These are phyloP conservation scores for Rubia yunnanensis DNA, from an alignment of 257 asterid species.

Conservation along the genomic window DNA sequence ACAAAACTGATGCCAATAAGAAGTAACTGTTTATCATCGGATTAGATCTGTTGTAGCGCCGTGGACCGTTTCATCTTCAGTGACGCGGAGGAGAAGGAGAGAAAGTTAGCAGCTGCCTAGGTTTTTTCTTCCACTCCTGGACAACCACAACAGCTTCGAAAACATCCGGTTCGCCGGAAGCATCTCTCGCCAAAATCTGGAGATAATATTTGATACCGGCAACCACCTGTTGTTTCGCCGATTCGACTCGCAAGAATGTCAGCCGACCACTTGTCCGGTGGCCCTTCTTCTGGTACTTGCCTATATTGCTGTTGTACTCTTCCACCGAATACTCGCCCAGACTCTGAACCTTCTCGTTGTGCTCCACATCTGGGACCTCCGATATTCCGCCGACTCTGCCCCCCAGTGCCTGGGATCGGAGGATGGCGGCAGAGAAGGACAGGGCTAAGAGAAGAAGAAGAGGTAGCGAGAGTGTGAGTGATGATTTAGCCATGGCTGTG, in stretches of 20 bases:
- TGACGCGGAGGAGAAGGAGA: slow-evolving; percentile 22
- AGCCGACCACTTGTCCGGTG: not conserved
- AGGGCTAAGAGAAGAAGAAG: slow-evolving; percentile 1
- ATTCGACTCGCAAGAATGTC: slow-evolving; percentile 39
- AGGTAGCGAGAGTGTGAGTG: not conserved
- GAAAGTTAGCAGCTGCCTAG: slow-evolving; percentile 33
- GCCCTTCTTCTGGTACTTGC: not conserved
- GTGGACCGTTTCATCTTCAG: not conserved
- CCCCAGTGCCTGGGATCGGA: slow-evolving; percentile 14
- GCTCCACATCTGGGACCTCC: slow-evolving; percentile 35
- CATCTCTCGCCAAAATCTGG: slow-evolving; percentile 31
- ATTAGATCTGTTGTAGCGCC: not conserved
- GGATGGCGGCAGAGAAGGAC: not conserved
- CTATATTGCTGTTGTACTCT: slow-evolving; percentile 16
- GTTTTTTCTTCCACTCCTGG: slow-evolving; percentile 38
- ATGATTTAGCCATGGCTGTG: slow-evolving; percentile 11
- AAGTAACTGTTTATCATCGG: not conserved
- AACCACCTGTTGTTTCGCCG: slow-evolving; percentile 70
- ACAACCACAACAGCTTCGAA: slow-evolving; percentile 56
- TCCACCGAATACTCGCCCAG: slow-evolving; percentile 53
- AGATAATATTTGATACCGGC: slow-evolving; percentile 65
- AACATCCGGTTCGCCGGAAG: slow-evolving; percentile 9
- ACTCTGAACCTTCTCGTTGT: slow-evolving; percentile 43
- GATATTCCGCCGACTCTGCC: slow-evolving; percentile 36
- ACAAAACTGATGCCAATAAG: not conserved